Conservation (phyloP, 1,284 basidiomycete species). For the Ustilago lituana region DNA sequence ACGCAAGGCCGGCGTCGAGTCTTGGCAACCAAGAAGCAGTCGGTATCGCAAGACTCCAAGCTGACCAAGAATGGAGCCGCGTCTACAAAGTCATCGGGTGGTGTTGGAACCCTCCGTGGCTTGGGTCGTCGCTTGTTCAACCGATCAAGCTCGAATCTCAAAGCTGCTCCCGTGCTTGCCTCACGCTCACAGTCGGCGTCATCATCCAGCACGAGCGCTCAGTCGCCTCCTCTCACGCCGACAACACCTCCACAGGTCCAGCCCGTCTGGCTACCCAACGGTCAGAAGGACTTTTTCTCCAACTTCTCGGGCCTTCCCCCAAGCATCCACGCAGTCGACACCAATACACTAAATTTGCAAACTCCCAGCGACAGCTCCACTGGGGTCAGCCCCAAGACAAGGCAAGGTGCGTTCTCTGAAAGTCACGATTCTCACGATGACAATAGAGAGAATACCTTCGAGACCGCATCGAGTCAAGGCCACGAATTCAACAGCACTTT, state of each 20-base stretch:
- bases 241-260: conserved; percentile 35
- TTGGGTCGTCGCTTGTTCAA: conserved; percentile 40
- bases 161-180: conserved; percentile 14
- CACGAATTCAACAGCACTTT: conserved; percentile 7
- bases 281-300: conserved; percentile 43
- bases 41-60: conserved; percentile 19
- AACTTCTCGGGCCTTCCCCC: conserved; percentile 26
- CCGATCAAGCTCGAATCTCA: conserved; percentile 29
- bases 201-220: conserved; percentile 24
- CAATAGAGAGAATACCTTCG: background rate
- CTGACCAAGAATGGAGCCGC: background rate
- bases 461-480: conserved; percentile 5
- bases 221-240: conserved; percentile 42
- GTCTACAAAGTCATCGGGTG: conserved; percentile 5
- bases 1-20: conserved; percentile 4
- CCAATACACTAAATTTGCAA: background rate
- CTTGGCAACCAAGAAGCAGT: background rate
- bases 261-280: conserved; percentile 40
- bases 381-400: conserved; percentile 22
- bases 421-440: background rate
- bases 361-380: background rate
- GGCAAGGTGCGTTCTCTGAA: conserved; percentile 10
- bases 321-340: background rate
- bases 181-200: conserved; percentile 43
- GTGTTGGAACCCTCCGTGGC: conserved; percentile 22